Percentiles rank a stretch among this genome's conserved stretches.
Conservation (phyloP, 768 basidiomycete genomes). For the Leucogyrophana mollusca region DNA sequence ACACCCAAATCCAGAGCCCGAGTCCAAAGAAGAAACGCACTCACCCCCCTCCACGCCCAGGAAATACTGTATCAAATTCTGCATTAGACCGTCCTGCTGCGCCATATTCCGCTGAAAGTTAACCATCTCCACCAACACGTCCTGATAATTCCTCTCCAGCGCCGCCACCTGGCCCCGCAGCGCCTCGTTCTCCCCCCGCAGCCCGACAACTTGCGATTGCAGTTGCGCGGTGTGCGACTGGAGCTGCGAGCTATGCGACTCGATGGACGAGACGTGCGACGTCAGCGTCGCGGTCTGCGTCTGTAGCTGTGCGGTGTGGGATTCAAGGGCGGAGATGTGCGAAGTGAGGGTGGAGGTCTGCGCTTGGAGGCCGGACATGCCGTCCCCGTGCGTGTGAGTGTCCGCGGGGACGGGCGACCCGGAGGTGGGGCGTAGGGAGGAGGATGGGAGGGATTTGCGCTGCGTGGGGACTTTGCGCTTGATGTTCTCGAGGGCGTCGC, state of each 20-base stretch:
- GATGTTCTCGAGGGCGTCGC: slow-evolving; percentile 61
- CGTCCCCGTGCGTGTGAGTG: too few relatives aligned
- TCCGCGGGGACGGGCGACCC: slow-evolving; percentile 7
- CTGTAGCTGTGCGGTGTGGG: slow-evolving; percentile 33
- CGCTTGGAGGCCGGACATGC: slow-evolving; percentile 22
- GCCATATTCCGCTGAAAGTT: slow-evolving; percentile 73
- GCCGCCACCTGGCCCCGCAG: slow-evolving; percentile 33
- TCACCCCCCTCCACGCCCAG: slow-evolving; percentile 65
- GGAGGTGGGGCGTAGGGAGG: slow-evolving; percentile 14
- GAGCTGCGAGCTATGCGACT: slow-evolving; percentile 17
- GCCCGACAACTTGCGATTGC: slow-evolving; percentile 26
- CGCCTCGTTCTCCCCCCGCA: slow-evolving; percentile 23
- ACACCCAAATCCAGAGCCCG: slow-evolving; percentile 22
- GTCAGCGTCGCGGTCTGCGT: slow-evolving; percentile 29
- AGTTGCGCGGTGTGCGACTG: slow-evolving; percentile 28
- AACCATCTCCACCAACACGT: slow-evolving; percentile 69
- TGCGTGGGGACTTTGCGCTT: slow-evolving; percentile 54
- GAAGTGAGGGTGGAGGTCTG: slow-evolving; percentile 28
- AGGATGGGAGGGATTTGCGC: slow-evolving; percentile 27
- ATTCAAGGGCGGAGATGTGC: slow-evolving; percentile 25
- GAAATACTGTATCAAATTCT: slow-evolving; percentile 79
- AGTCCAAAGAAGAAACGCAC: slow-evolving; percentile 28
- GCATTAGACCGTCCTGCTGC: slow-evolving; percentile 83
- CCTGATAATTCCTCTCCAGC: slow-evolving; percentile 64
- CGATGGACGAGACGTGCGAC: slow-evolving; percentile 18